These are phyloP conservation scores for Euphorbia corollata DNA, from an alignment of 441 rosid species.

Conservation along the genomic window DNA sequence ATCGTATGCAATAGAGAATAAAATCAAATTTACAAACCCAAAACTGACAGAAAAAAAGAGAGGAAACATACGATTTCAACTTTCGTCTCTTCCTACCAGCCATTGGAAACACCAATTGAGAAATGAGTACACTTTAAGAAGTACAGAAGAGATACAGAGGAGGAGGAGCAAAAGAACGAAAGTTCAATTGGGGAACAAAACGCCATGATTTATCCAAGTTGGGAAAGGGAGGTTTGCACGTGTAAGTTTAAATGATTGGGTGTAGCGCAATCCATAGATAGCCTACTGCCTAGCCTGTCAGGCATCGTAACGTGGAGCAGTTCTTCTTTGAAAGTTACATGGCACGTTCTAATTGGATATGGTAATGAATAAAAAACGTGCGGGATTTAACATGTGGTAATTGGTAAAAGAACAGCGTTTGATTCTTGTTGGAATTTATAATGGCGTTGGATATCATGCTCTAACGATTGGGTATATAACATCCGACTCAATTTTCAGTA, in stretches of 20 bases:
- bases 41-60: neutral
- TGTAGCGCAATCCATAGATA: neutral
- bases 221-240: slow-evolving; percentile 8
- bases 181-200: neutral
- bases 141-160: neutral
- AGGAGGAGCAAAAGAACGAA: neutral
- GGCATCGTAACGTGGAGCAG: neutral
- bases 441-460: too few relatives aligned
- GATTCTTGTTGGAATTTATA: neutral
- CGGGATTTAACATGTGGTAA: neutral
- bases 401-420: neutral
- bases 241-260: slow-evolving; percentile 1
- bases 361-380: neutral
- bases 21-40: neutral
- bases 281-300: neutral
- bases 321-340: neutral
- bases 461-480: too few relatives aligned
- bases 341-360: neutral
- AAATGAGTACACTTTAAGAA: neutral
- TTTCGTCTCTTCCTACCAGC: slow-evolving; percentile 39
- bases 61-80: slow-evolving; percentile 37
- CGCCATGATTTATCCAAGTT: neutral
- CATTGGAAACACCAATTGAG: slow-evolving; percentile 25
- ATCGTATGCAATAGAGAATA: slow-evolving; percentile 5
- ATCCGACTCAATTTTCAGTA: too few relatives aligned